These are phyloP conservation scores for Heliamphora pulchella DNA, from an alignment of 179 eudicot genomes.

Conservation along the genomic window DNA sequence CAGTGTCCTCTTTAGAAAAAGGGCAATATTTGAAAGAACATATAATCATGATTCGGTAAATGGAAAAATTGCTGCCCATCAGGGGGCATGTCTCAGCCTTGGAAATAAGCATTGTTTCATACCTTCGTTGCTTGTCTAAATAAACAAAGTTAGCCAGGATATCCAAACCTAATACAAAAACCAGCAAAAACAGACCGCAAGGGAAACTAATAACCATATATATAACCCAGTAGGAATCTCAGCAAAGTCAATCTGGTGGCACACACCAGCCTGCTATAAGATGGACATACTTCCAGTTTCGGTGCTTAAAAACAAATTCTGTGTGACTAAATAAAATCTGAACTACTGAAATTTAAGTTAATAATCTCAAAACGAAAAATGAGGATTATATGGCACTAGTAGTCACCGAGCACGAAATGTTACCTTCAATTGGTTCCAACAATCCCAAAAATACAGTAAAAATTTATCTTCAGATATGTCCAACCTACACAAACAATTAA, in stretches of 20 bases:
- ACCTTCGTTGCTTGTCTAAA: constrained; percentile 1
- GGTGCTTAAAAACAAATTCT: not conserved
- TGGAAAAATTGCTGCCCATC: not conserved
- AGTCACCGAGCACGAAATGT: not conserved
- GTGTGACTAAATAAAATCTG: not conserved
- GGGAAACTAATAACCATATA: not conserved
- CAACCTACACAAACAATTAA: constrained; percentile 34
- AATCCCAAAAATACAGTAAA: constrained; percentile 70
- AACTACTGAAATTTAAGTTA: not conserved
- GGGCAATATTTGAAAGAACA: not conserved
- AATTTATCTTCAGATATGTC: constrained; percentile 69
- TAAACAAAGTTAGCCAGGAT: not conserved
- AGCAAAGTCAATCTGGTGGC: not conserved
- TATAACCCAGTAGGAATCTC: not conserved
- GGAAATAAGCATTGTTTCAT: not conserved
- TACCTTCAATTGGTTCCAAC: constrained; percentile 80
- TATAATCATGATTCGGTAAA: not conserved
- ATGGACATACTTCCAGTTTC: not conserved
- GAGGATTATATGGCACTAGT: not conserved
- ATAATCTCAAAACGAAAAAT: not conserved
- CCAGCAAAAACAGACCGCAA: not conserved
- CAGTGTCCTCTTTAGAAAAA: not conserved
- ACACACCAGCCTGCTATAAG: not conserved
- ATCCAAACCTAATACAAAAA: not conserved
- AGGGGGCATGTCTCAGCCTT: not conserved